A percentile compares a stretch with the other conserved stretches of the same genome.
phyloP scores from a whole-genome alignment of 2,329 filamentous ascomycete genomes.

The Colletotrichum tropicicola region DNA sequence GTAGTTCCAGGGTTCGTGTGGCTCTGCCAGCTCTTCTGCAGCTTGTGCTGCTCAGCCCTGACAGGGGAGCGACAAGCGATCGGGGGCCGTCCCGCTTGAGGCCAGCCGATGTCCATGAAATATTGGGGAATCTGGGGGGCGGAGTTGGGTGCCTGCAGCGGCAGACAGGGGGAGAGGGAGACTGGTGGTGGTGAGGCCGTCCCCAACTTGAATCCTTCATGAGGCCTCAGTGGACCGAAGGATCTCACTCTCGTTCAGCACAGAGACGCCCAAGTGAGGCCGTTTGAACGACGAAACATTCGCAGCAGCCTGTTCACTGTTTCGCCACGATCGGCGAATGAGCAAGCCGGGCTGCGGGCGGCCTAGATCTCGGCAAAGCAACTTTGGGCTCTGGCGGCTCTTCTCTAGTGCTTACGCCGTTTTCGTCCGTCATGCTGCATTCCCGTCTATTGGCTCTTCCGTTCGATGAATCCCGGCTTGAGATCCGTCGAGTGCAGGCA shows the following conservation, averaged over 20 bases:
- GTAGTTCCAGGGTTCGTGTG: background rate
- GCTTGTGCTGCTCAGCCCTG: background rate
- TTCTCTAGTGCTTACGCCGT: conserved; percentile 11
- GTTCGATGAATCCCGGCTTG: background rate
- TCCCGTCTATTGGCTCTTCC: background rate
- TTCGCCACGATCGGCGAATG: background rate
- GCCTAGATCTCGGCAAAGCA: no score
- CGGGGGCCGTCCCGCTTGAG: background rate
- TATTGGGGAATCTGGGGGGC: background rate
- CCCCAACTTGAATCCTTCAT: background rate
- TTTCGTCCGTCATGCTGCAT: background rate
- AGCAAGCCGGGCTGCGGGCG: conserved; percentile 15
- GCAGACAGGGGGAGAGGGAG: no score
- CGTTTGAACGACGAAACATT: background rate
- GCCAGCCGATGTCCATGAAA: background rate
- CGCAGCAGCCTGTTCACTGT: no score
- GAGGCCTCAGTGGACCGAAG: background rate
- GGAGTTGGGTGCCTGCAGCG: background rate
- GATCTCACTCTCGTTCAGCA: background rate
- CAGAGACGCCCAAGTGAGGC: no score
- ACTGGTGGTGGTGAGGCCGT: background rate
- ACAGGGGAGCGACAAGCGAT: background rate
- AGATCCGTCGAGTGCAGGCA: conserved; percentile 3
- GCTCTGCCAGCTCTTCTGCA: background rate
- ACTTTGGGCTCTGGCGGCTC: background rate